A percentile compares a stretch with the other conserved stretches of the same genome.
These are phyloP conservation scores for Suhomyces sp. DNA, from an alignment of 805 yeast species.

Conservation along the genomic window DNA sequence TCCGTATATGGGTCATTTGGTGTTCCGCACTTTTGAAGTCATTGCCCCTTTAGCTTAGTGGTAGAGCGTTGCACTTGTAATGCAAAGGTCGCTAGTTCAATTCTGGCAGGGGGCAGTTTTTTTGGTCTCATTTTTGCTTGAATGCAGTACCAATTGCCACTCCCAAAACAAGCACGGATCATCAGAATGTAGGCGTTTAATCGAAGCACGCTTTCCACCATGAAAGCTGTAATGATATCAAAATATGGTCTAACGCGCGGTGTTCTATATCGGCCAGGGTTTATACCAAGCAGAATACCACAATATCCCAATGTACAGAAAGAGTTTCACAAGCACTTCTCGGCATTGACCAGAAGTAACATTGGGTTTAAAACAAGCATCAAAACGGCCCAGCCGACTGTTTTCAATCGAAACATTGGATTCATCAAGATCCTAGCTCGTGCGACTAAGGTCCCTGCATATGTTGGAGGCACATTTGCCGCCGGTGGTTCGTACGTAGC, in stretches of 20 bases:
- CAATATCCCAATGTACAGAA: neutral
- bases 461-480: constrained; percentile 85
- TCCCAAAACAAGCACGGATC: neutral
- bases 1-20: neutral
- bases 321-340: neutral
- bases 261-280: neutral
- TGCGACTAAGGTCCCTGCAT: constrained; percentile 66
- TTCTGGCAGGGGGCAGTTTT: constrained; percentile 35
- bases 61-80: constrained; percentile 99
- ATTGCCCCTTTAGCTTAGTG: constrained; percentile 96
- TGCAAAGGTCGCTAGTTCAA: constrained; percentile 54
- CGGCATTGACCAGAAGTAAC: neutral
- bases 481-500: constrained; percentile 94
- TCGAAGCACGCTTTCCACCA: neutral
- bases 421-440: constrained; percentile 50
- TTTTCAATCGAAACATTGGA: constrained; percentile 27
- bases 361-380: neutral
- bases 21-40: neutral
- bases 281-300: neutral
- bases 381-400: neutral
- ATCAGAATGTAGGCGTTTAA: neutral
- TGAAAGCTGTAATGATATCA: neutral
- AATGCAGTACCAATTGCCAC: constrained; percentile 1
- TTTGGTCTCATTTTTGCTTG: neutral
- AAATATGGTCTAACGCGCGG: neutral